A percentile compares a stretch with the other conserved stretches of the same genome.
Evolutionary conservation across 2,329 filamentous ascomycete genomes (phyloP).

Genomic region (Fusarium sp.): DNA sequence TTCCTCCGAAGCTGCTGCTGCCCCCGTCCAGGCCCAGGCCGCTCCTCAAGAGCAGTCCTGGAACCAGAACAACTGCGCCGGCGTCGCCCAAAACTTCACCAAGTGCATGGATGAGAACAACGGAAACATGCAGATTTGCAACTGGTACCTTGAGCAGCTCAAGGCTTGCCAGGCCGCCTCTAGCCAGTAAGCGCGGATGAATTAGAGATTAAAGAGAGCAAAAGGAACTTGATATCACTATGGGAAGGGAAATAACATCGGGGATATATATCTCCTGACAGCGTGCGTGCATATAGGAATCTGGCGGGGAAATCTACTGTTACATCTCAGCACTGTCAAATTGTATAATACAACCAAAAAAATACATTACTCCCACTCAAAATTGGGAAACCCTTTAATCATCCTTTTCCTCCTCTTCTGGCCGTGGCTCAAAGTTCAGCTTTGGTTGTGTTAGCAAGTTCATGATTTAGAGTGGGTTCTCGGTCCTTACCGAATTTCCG

Average conservation of each 20-base stretch:
- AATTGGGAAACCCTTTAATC: conserved; percentile 24
- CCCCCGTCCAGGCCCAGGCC: conserved; percentile 62
- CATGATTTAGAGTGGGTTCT: background rate
- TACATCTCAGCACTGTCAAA: conserved; percentile 43
- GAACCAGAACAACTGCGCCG: conserved; percentile 76
- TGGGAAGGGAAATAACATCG: conserved; percentile 29
- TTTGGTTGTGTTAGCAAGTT: conserved; percentile 53
- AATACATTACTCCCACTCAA: conserved; percentile 47
- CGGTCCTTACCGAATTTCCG: conserved; percentile 81
- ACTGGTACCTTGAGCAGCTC: conserved; percentile 98
- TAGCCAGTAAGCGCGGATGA: conserved; percentile 66
- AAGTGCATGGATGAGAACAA: conserved; percentile 96
- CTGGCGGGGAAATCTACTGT: conserved; percentile 33
- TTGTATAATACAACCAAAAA: conserved; percentile 48
- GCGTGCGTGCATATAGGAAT: conserved; percentile 42
- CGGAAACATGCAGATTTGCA: conserved; percentile 95
- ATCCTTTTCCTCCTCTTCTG: conserved; percentile 67
- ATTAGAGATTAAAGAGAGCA: background rate
- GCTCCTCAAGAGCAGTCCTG: conserved; percentile 65
- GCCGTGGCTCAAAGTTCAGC: conserved; percentile 77
- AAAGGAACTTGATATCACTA: conserved; percentile 22
- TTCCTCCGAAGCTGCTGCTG: conserved; percentile 65
- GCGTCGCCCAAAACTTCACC: conserved; percentile 86
- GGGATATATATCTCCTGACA: conserved; percentile 33
- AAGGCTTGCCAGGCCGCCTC: conserved; percentile 88